phyloP scores from a whole-genome alignment of 163 green algal species.

The Coccomyxa subellipsoidea region DNA sequence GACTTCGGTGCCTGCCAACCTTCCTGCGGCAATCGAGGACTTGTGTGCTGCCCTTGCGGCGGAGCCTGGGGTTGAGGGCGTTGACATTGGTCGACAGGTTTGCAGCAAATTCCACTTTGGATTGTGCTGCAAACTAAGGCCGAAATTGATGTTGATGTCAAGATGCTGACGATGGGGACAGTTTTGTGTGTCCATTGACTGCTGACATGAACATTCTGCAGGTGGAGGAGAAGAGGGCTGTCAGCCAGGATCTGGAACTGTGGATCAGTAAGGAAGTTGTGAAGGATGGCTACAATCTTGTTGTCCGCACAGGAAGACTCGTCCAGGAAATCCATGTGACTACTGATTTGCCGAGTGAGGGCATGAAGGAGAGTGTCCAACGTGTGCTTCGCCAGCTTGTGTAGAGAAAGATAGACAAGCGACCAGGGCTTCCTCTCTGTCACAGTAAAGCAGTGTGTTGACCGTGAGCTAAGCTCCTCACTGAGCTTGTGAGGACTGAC shows the following conservation, averaged over 20 bases:
- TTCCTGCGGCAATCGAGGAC: slow-evolving; percentile 42
- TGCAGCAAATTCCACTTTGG: too few relatives aligned
- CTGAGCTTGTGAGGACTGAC: too few relatives aligned
- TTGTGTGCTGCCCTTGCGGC: slow-evolving; percentile 35
- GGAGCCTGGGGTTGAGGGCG: slow-evolving; percentile 35
- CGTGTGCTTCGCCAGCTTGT: slow-evolving; percentile 17
- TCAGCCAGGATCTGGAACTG: slow-evolving; percentile 64
- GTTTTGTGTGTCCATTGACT: too few relatives aligned
- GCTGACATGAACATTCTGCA: too few relatives aligned
- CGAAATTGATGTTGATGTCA: too few relatives aligned
- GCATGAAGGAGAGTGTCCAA: slow-evolving; percentile 18
- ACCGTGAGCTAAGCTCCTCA: too few relatives aligned
- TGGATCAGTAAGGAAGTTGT: slow-evolving; percentile 60
- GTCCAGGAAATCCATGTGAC: slow-evolving; percentile 51
- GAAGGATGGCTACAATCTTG: slow-evolving; percentile 61
- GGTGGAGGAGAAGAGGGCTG: slow-evolving; percentile 43
- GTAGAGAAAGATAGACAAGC: too few relatives aligned
- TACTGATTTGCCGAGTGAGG: slow-evolving; percentile 9
- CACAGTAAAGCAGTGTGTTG: too few relatives aligned
- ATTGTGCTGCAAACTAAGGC: too few relatives aligned
- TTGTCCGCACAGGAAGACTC: slow-evolving; percentile 59
- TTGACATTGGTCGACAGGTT: slow-evolving; percentile 39
- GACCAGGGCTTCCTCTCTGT: too few relatives aligned
- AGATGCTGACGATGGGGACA: too few relatives aligned
- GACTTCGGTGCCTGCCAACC: slow-evolving; percentile 13